Evolutionary conservation across 257 asterid species (phyloP), one percentile per base, ranked within the genome.

Genomic region (Eustoma russellianum): DNA sequence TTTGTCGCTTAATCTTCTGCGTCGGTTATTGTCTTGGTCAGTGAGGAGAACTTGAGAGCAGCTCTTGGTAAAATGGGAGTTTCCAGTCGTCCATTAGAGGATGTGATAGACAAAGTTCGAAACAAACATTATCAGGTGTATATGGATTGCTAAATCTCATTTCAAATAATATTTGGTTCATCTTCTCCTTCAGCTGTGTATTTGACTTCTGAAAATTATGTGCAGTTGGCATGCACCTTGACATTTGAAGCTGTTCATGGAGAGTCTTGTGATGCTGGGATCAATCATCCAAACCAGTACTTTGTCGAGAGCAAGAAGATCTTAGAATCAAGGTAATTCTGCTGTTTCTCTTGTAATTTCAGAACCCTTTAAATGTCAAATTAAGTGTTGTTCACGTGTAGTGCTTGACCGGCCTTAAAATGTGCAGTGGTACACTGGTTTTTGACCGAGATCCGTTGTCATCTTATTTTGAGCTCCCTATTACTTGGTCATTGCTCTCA

Each of bases 221-320:
- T n/a, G n/a, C 85, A 92, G 97, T 64, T 88, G 76, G 97, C 97
- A 11, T 92, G 99, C 44, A 92, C 94, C 45, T 81, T 92, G 75
- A 83, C 97, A 51, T 92, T 85, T 72, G 99, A 92, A 79, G 93
- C 97, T 67, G 77, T 88, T 72, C 99, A 88, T 56, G 75, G 77
- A 50, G 57, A 82, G 63, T 71, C 88, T 43, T 88, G 91, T 74
- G 97, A 88, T 60, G 85, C 87, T 45, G 97, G 98, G 58, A 80
- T 92, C 56, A 88, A 83, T 75, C 97, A 92, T 78, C 97, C 94
- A 63, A 92, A 85, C 75, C 94, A 88, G 70, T 92, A 83, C 77
- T 88, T 66, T 63, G 81, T 16, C 57, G 97, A 85, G 72, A 92
- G 97, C 84, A 77, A 63, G 63, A 79, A 51, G 47, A 59, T 76